A percentile compares a stretch with the other conserved stretches of the same genome.
phyloP scores from a whole-genome alignment of 2,329 filamentous ascomycete genomes.

The Escovopsis sp. region DNA sequence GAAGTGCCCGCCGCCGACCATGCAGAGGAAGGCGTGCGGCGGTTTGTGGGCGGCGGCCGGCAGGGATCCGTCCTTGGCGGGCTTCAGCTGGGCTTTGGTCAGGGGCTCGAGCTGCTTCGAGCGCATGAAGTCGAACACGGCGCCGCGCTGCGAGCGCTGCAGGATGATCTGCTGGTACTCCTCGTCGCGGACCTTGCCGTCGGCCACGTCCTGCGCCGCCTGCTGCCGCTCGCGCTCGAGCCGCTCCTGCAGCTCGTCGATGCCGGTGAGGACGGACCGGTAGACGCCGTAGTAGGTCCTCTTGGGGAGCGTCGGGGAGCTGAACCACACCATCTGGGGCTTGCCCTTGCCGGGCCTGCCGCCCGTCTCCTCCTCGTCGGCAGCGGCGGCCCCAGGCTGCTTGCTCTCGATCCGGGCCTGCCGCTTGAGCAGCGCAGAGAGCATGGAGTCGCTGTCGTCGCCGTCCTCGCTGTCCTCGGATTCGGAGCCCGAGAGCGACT shows the following conservation, averaged over 20 bases:
- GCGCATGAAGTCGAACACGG: conserved; percentile 52
- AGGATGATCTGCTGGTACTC: no score
- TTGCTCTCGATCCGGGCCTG: conserved; percentile 58
- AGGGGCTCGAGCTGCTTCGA: conserved; percentile 63
- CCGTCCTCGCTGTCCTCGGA: conserved; percentile 51
- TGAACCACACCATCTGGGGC: conserved; percentile 73
- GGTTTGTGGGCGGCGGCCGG: conserved; percentile 44
- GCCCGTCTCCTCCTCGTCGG: conserved; percentile 22
- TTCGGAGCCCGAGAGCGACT: conserved; percentile 82
- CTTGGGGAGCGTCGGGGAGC: conserved; percentile 55
- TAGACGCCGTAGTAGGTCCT: conserved; percentile 80
- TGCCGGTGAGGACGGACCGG: conserved; percentile 57
- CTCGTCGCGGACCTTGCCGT: no score
- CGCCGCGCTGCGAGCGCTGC: conserved; percentile 16
- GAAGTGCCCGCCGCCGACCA: conserved; percentile 97
- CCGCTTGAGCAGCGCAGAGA: conserved; percentile 65
- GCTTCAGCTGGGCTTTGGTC: conserved; percentile 26
- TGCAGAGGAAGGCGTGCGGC: conserved; percentile 88
- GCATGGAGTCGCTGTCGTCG: conserved; percentile 46
- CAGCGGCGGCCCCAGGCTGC: conserved; percentile 28
- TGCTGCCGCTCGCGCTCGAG: no score
- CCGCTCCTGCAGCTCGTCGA: conserved; percentile 53
- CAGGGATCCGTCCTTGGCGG: conserved; percentile 41
- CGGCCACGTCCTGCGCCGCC: no score
- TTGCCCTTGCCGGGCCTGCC: conserved; percentile 44